Evolutionary conservation across 139 green algal genomes (phyloP).

Genomic region (Haematococcus lacustris): DNA sequence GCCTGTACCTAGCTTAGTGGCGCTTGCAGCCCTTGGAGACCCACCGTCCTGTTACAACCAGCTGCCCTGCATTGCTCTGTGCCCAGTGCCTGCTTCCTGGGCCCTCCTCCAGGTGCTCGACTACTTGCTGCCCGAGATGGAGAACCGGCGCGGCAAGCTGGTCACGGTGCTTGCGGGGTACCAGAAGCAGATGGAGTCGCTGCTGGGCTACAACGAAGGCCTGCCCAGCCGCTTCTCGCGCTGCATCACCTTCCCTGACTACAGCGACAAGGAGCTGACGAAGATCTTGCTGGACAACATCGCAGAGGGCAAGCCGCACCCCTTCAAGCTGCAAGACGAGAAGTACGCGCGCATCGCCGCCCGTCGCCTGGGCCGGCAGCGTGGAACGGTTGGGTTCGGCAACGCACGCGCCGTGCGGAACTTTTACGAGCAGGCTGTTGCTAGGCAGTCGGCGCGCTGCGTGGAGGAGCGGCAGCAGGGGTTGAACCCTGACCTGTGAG

Average conservation of each 20-base stretch:
- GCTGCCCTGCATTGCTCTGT: no score
- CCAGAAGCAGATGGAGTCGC: conserved; percentile 43
- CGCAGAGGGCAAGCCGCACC: not conserved
- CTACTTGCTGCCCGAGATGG: conserved; percentile 40
- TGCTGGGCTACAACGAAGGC: conserved; percentile 42
- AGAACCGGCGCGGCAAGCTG: conserved; percentile 35
- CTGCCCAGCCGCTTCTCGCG: conserved; percentile 36
- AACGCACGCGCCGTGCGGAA: conserved; percentile 45
- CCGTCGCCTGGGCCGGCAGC: conserved; percentile 25
- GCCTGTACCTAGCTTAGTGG: no score
- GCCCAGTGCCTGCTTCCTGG: no score
- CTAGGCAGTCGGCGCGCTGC: no score
- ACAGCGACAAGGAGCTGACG: conserved; percentile 32
- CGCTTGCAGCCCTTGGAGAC: no score
- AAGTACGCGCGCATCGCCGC: conserved; percentile 28
- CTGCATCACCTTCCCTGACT: conserved; percentile 31
- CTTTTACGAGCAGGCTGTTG: conserved; percentile 29
- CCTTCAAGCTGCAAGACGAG: conserved; percentile 29
- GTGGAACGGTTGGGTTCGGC: conserved; percentile 34
- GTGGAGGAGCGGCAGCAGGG: no score
- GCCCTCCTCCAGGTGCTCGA: conserved; percentile 37
- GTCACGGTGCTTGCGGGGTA: conserved; percentile 44
- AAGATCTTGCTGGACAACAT: conserved; percentile 27
- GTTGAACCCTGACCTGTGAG: no score
- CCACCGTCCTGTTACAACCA: no score